Conservation (phyloP, 1,139 yeast genomes). For the Suhomyces chickasaworum region DNA sequence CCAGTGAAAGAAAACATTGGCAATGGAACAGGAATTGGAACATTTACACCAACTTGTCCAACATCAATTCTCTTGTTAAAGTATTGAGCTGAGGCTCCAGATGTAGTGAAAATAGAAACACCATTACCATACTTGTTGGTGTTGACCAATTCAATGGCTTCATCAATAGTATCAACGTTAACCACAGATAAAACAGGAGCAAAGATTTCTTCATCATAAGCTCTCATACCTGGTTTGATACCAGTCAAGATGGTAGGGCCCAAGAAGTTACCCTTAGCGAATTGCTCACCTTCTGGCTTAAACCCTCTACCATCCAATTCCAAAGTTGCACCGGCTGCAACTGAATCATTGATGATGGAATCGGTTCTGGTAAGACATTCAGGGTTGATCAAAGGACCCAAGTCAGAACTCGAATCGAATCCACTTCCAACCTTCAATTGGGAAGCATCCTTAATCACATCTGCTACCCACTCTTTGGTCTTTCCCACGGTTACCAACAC, state of each 20-base stretch:
- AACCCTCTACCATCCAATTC: slow-evolving; percentile 66
- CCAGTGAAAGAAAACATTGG: slow-evolving; percentile 86
- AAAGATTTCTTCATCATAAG: slow-evolving; percentile 75
- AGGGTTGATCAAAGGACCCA: slow-evolving; percentile 75
- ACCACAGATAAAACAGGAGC: slow-evolving; percentile 74
- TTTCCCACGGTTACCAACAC: slow-evolving; percentile 77
- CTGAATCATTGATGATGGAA: slow-evolving; percentile 58
- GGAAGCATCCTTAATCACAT: slow-evolving; percentile 60
- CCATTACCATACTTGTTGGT: slow-evolving; percentile 74
- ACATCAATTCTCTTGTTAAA: slow-evolving; percentile 71
- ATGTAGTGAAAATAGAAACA: slow-evolving; percentile 66
- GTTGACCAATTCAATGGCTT: slow-evolving; percentile 69
- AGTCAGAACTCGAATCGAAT: slow-evolving; percentile 59
- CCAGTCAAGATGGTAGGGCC: slow-evolving; percentile 71
- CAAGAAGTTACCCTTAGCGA: slow-evolving; percentile 69
- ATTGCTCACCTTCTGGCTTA: slow-evolving; percentile 45
- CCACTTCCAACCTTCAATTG: slow-evolving; percentile 67
- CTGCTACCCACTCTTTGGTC: slow-evolving; percentile 65
- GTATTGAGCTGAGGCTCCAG: slow-evolving; percentile 70
- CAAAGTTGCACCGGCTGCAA: slow-evolving; percentile 59
- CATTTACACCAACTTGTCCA: slow-evolving; percentile 80
- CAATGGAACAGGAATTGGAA: slow-evolving; percentile 82
- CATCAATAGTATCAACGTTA: slow-evolving; percentile 68
- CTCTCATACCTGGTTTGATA: slow-evolving; percentile 68
- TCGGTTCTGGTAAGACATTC: slow-evolving; percentile 56